Percentiles rank a stretch among this genome's conserved stretches.
Evolutionary conservation across 768 basidiomycete species (phyloP).

Genomic region (Xerocomellus amylosporus): DNA sequence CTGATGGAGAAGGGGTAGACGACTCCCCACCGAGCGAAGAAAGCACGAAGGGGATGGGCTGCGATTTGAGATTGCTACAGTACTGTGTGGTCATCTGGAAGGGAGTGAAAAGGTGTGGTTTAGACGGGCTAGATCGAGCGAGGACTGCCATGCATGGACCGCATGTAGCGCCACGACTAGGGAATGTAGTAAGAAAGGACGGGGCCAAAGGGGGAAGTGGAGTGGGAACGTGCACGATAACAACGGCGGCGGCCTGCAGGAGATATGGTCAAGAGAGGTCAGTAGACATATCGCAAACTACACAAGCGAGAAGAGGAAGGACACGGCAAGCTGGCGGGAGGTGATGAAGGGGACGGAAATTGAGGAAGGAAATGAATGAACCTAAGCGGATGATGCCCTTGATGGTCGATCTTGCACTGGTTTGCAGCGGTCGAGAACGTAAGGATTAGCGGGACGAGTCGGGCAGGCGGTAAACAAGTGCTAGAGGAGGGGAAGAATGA

Average conservation of each 20-base stretch:
- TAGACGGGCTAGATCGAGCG: constrained; percentile 38
- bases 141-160: constrained; percentile 45
- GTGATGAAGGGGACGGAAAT: constrained; percentile 12
- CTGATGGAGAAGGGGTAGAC: constrained; percentile 29
- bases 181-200: constrained; percentile 16
- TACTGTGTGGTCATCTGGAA: constrained; percentile 47
- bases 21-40: constrained; percentile 43
- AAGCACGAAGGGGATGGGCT: constrained; percentile 36
- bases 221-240: constrained; percentile 23
- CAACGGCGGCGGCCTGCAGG: constrained; percentile 4
- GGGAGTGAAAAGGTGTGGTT: constrained; percentile 39
- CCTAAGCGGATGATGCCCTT: constrained; percentile 19
- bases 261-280: constrained; percentile 18
- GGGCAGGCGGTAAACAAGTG: neutral
- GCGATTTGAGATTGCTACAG: constrained; percentile 35
- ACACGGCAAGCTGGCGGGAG: constrained; percentile 5
- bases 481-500: neutral
- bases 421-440: neutral
- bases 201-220: constrained; percentile 6
- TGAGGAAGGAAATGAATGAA: constrained; percentile 25
- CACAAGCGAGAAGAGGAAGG: constrained; percentile 14
- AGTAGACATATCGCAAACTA: constrained; percentile 12
- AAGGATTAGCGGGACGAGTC: neutral
- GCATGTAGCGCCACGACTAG: constrained; percentile 29
- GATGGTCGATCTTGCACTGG: constrained; percentile 23